Evolutionary conservation across 176 grass and related monocot genomes (phyloP), one percentile per base, ranked within the genome.

Genomic region (Dactylis glomerata): DNA sequence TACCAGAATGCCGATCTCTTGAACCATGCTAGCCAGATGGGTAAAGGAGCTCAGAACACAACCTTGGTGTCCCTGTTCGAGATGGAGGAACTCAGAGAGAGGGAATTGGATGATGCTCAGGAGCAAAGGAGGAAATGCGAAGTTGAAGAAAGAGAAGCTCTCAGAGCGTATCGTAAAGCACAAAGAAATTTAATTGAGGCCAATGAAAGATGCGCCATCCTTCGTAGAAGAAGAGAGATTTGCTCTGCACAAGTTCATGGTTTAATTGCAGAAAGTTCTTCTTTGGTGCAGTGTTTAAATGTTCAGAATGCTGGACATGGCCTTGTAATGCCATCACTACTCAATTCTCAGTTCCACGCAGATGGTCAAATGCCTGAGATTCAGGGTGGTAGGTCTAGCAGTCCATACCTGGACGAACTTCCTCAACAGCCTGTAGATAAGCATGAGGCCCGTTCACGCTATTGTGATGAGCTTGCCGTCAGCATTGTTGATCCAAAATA

Each of bases 21-120:
- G 74, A 93, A 81, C 61, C 68, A 13, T 81, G 74, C 38, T 49
- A 61, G 9, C 75, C 82, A 88, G 83, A 79, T 68, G 49, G 81
- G 31, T 46, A 57, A 51, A 58, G 81, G 79, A 84, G 51, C 63
- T 17, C 57, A 42, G 23, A 88, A 71, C 56, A 73, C 89, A 88
- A 83, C 64, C 56, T 87, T 98, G 61, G 71, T 91, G 45, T 86
- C 89, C 78, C 77, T 99, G 51, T 70, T 96, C 65, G 88, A 99
- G 52, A 82, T 90, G 87, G 96, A 96, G 76, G 93, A 99, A 74
- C 37, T 90, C 37, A 91, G 91, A 79, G 96, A 96, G 65, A 90
- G 52, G 85, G 96, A 96, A 82, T 87, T 96, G 84, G 93, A 99
- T 84, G 87, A 91, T 61, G 96, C 89, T 83, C 93, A 96, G 78